Conservation (phyloP, 2,329 filamentous ascomycete genomes). For the Thermoascus crustaceus region DNA sequence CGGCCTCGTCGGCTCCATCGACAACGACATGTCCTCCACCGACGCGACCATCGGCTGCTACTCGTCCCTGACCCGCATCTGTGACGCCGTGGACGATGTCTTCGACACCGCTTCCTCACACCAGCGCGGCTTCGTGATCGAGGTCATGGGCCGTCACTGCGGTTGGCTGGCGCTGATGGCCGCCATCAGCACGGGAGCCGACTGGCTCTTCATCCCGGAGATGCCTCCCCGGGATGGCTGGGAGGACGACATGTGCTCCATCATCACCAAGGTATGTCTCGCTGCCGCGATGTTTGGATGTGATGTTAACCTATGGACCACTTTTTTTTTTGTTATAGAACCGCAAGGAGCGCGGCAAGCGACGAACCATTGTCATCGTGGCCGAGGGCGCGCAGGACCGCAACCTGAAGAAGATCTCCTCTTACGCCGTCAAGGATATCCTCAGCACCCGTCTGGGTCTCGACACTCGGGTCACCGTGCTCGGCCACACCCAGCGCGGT, state of each 20-base stretch:
- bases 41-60: slow-evolving; percentile 97
- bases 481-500: slow-evolving; percentile 96
- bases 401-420: slow-evolving; percentile 73
- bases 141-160: slow-evolving; percentile 97
- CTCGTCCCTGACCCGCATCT: slow-evolving; percentile 85
- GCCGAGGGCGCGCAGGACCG: slow-evolving; percentile 88
- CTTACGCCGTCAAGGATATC: slow-evolving; percentile 74
- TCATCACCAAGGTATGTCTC: slow-evolving; percentile 60
- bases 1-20: slow-evolving; percentile 90
- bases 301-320: not conserved
- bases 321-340: slow-evolving; percentile 49
- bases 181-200: slow-evolving; percentile 86
- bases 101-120: slow-evolving; percentile 94
- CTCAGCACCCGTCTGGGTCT: slow-evolving; percentile 73
- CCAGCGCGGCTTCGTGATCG: slow-evolving; percentile 91
- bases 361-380: slow-evolving; percentile 96
- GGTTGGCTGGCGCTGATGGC: slow-evolving; percentile 97
- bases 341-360: slow-evolving; percentile 70
- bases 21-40: slow-evolving; percentile 95
- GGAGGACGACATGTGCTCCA: slow-evolving; percentile 76
- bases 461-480: slow-evolving; percentile 87
- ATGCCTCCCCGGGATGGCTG: slow-evolving; percentile 81
- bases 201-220: slow-evolving; percentile 96
- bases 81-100: slow-evolving; percentile 87
- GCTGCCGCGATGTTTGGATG: too few relatives aligned